Base-by-base conservation (phyloP, 345 rosid genomes). In the Dipteronia sinensis region DNA sequence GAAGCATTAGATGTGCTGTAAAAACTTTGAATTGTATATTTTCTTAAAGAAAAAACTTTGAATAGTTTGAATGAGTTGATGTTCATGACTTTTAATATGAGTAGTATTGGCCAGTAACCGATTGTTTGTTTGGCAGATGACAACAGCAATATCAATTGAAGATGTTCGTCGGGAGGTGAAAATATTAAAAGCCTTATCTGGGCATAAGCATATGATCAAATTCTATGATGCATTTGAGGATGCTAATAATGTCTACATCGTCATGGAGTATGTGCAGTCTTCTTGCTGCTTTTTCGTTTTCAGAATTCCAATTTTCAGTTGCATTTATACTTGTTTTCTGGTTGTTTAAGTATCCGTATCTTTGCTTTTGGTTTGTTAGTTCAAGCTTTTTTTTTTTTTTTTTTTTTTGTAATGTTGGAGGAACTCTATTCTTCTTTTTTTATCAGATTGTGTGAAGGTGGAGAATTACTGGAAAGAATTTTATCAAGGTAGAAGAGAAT, bases 121-220 rank as follows among this genome's bases (percentile, higher is more conserved):
- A 13, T 66, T 76, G 17, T 76, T 55, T 27, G 64, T 61, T 79
- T 82, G 84, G 85, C 93, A 97, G 99, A 97, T 97, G 99, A 89
- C 98, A 56, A 83, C 98, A 70, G 83, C 94, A 40, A 82, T 93
- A 80, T 77, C 98, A 2, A 84, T 92, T 76, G 99, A 96, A 88
- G 99, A 96, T 85, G 98, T 94, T 76, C 93, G 98, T 25, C 81
- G 97, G 83, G 99, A 96, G 85, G 99, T 94, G 81, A 96, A 94
- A 76, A 84, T 96, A 76, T 56, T 96, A 81, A 91, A 89, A 90
- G 93, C 90, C 66, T 73, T 96, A 69, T 92, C 98, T 0, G 94
- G 94, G 23, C 97, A 92, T 80, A 88, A 80, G 65, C 90, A 96
- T 84, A 91, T 91, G 83, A 87, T 94, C 87, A 86, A 89, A 69